Evolutionary conservation across 176 grass and related monocot genomes (phyloP).

Genomic region (Oryza meyeriana): DNA sequence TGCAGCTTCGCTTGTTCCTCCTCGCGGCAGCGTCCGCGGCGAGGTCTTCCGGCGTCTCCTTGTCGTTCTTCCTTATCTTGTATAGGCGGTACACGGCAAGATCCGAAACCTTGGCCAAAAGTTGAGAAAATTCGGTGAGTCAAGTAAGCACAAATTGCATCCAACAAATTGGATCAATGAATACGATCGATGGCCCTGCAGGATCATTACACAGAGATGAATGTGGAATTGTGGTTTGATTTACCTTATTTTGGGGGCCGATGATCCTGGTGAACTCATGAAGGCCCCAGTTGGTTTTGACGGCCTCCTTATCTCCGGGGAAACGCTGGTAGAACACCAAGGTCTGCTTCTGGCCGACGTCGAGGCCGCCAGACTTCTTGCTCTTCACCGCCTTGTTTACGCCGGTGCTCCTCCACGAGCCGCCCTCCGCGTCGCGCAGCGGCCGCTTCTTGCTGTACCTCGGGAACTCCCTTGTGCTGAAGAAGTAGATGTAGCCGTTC

Average conservation of each 20-base stretch:
- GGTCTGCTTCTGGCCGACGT: slow-evolving; percentile 22
- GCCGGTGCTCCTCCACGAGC: slow-evolving; percentile 22
- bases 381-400: not conserved
- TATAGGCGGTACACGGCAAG: slow-evolving; percentile 44
- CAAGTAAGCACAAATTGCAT: too few relatives aligned
- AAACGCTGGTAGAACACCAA: slow-evolving; percentile 29
- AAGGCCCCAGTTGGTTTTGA: slow-evolving; percentile 32
- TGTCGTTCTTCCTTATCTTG: not conserved
- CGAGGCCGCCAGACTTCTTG: not conserved
- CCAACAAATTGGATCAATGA: not conserved
- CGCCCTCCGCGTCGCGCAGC: not conserved
- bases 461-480: not conserved
- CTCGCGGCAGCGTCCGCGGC: too few relatives aligned
- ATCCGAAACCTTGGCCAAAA: not conserved
- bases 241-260: not conserved
- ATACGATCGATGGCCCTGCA: too few relatives aligned
- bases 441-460: not conserved
- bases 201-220: not conserved
- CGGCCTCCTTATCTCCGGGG: too few relatives aligned
- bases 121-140: too few relatives aligned
- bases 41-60: not conserved
- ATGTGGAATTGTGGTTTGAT: not conserved
- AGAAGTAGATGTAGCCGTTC: slow-evolving; percentile 36
- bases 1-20: too few relatives aligned
- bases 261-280: slow-evolving; percentile 23